Percentiles rank a stretch among this genome's conserved stretches.
Conservation (phyloP, 108 stramenopile genomes). For the Skeletonema menzelii region DNA sequence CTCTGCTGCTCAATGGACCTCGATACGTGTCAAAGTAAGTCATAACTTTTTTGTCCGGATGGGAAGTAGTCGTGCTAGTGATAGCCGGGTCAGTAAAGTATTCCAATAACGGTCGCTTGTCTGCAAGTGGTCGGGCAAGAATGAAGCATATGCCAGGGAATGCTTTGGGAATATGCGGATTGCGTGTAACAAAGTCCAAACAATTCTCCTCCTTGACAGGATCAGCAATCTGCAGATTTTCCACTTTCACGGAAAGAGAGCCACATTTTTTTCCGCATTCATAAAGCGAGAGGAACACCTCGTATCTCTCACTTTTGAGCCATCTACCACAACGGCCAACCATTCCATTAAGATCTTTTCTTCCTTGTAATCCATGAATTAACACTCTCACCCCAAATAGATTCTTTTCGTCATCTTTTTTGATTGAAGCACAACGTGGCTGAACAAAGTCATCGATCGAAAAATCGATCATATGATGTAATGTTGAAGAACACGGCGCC, state of each 20-base stretch:
- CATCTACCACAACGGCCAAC: not conserved
- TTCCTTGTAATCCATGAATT: not conserved
- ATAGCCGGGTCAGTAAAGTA: too few relatives aligned
- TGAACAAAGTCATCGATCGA: slow-evolving; percentile 12
- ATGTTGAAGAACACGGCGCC: not conserved
- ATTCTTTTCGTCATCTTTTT: not conserved
- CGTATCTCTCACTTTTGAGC: not conserved
- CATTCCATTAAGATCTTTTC: slow-evolving; percentile 11
- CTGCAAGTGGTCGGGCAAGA: too few relatives aligned
- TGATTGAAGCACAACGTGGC: not conserved
- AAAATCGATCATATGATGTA: slow-evolving; percentile 9
- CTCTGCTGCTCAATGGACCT: too few relatives aligned
- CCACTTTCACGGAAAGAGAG: slow-evolving; percentile 14
- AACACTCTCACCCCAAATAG: slow-evolving; percentile 18
- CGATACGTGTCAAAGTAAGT: too few relatives aligned
- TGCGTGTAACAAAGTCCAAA: not conserved
- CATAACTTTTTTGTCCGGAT: too few relatives aligned
- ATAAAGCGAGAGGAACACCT: slow-evolving; percentile 6
- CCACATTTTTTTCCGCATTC: not conserved
- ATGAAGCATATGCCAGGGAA: too few relatives aligned
- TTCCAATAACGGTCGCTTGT: too few relatives aligned
- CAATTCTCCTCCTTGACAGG: not conserved
- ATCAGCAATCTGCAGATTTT: slow-evolving; percentile 3
- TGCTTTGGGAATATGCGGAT: not conserved
- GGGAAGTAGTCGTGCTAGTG: too few relatives aligned